A percentile compares a stretch with the other conserved stretches of the same genome.
Conservation (phyloP, 192 early-diverging fungal genomes). For the Coemansia furcata region DNA sequence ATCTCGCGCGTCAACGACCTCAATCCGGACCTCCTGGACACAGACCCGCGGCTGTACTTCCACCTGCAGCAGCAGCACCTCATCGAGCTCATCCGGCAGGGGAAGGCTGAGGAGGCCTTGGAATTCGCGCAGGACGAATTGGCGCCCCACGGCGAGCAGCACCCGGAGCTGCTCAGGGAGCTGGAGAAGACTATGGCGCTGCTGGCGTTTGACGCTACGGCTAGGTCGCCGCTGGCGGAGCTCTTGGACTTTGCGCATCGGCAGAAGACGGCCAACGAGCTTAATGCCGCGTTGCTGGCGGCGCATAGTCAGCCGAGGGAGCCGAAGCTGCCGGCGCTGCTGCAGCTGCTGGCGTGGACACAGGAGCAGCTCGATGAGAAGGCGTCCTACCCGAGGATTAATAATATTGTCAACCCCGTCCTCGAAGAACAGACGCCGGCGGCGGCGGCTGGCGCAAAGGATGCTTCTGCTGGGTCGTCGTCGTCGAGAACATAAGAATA, state of each 20-base stretch:
- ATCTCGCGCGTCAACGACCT: slow-evolving; percentile 98
- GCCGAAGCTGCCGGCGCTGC: slow-evolving; percentile 85
- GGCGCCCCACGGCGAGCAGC: slow-evolving; percentile 96
- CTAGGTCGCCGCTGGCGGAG: slow-evolving; percentile 68
- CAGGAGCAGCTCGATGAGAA: slow-evolving; percentile 91
- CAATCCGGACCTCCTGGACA: slow-evolving; percentile 97
- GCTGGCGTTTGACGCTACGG: slow-evolving; percentile 82
- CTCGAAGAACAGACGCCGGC: slow-evolving; percentile 43
- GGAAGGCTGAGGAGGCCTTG: slow-evolving; percentile 77
- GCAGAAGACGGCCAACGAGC: slow-evolving; percentile 89
- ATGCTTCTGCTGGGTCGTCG: neutral
- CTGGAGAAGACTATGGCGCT: slow-evolving; percentile 96
- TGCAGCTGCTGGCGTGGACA: slow-evolving; percentile 92
- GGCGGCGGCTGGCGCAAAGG: neutral
- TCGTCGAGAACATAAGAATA: neutral
- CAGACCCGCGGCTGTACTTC: slow-evolving; percentile 90
- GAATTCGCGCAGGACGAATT: slow-evolving; percentile 97
- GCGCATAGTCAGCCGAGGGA: slow-evolving; percentile 91
- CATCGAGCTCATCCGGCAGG: slow-evolving; percentile 90
- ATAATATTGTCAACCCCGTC: slow-evolving; percentile 77
- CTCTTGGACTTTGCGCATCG: slow-evolving; percentile 86
- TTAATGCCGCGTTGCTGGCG: slow-evolving; percentile 89
- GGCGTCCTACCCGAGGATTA: slow-evolving; percentile 80
- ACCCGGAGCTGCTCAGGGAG: slow-evolving; percentile 92
- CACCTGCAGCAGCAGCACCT: slow-evolving; percentile 96